These are phyloP conservation scores for Citrus cavaleriei DNA, from an alignment of 345 rosid genomes.

Conservation along the genomic window DNA sequence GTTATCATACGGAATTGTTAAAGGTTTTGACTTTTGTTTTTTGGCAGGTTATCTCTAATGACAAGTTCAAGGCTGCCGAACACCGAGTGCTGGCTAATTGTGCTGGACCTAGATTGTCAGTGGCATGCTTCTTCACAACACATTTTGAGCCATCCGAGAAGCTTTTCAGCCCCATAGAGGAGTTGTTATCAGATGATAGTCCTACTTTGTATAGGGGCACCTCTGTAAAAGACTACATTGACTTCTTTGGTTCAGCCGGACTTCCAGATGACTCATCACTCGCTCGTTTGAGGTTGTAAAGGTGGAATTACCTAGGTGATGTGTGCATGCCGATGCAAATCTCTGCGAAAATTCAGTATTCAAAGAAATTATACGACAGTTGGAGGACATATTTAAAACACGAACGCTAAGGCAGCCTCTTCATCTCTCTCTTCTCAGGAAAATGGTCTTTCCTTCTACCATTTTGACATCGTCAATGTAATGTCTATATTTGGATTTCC, in stretches of 20 bases:
- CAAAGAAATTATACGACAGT: background rate
- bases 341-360: background rate
- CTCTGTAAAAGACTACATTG: conserved; percentile 1
- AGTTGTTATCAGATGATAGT: conserved; percentile 11
- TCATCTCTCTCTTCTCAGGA: background rate
- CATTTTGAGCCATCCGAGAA: background rate
- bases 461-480: background rate
- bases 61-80: conserved; percentile 17
- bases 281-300: background rate
- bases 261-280: conserved; percentile 1
- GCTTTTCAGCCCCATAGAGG: conserved; percentile 18
- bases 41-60: conserved; percentile 18
- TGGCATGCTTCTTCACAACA: conserved; percentile 17
- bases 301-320: background rate
- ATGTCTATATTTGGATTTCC: background rate
- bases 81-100: conserved; percentile 25
- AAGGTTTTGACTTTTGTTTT: background rate
- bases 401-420: background rate
- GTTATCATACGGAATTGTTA: background rate
- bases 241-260: background rate
- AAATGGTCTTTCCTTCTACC: background rate
- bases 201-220: conserved; percentile 23
- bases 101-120: conserved; percentile 23
- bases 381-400: background rate
- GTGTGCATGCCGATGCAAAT: background rate